Conservation (phyloP, 176 grass and related monocot species). For the Cenchrus fungigraminus region DNA sequence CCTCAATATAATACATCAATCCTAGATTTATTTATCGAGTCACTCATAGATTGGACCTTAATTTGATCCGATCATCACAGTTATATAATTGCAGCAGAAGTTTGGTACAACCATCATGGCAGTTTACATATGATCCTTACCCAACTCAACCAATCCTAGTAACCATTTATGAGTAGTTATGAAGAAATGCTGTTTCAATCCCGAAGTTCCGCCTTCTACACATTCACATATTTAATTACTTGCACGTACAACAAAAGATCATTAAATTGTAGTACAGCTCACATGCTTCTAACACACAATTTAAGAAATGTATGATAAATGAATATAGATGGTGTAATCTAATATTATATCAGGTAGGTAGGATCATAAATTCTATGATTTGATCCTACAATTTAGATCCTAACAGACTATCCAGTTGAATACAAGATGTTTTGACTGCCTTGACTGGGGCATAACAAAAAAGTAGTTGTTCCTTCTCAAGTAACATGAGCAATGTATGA, state of each 20-base stretch:
- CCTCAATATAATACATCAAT: neutral
- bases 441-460: neutral
- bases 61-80: neutral
- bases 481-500: conserved; percentile 13
- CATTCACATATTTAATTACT: neutral
- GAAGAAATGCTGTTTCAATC: neutral
- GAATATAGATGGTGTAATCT: neutral
- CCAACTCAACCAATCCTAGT: neutral
- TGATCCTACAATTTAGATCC: neutral
- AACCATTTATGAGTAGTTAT: neutral
- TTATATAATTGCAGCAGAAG: neutral
- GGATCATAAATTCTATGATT: neutral
- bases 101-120: neutral
- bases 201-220: neutral
- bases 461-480: neutral
- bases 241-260: neutral
- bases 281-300: neutral
- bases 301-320: neutral
- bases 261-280: neutral
- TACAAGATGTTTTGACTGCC: neutral
- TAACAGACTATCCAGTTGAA: neutral
- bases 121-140: neutral
- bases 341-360: neutral
- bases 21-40: neutral
- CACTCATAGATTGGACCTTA: neutral